A percentile compares a stretch with the other conserved stretches of the same genome.
These are phyloP conservation scores for Naganishia friedmannii DNA, from an alignment of 768 basidiomycete species.

Conservation along the genomic window DNA sequence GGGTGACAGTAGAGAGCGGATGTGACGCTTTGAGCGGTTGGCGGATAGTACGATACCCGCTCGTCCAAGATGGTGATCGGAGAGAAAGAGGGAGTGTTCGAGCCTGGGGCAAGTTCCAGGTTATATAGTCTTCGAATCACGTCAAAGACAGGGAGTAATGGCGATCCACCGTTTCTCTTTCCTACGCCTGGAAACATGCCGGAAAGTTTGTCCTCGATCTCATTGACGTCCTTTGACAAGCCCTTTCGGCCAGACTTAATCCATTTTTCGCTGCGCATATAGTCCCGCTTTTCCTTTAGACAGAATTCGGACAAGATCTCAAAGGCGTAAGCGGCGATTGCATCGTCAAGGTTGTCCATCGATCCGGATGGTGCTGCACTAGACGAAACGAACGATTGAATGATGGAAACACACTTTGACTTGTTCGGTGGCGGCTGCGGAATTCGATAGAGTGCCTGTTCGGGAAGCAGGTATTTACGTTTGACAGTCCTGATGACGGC, in stretches of 20 bases:
- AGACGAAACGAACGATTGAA: slow-evolving; percentile 32
- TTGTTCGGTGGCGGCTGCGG: slow-evolving; percentile 47
- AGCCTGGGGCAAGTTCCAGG: slow-evolving; percentile 1
- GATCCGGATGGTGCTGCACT: neutral
- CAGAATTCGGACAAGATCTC: slow-evolving; percentile 48
- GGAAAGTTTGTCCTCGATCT: slow-evolving; percentile 42
- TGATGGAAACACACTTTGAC: slow-evolving; percentile 40
- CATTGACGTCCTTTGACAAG: slow-evolving; percentile 47
- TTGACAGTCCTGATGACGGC: slow-evolving; percentile 41
- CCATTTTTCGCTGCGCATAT: slow-evolving; percentile 47
- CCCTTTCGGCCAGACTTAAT: slow-evolving; percentile 45
- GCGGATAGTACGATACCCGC: slow-evolving; percentile 29
- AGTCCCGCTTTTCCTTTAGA: slow-evolving; percentile 48
- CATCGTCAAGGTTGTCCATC: slow-evolving; percentile 22
- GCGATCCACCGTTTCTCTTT: neutral
- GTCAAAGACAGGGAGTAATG: slow-evolving; percentile 29
- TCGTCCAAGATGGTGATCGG: slow-evolving; percentile 25
- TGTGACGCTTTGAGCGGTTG: slow-evolving; percentile 44
- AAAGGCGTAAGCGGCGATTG: slow-evolving; percentile 40
- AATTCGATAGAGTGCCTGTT: slow-evolving; percentile 36
- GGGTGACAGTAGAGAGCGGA: slow-evolving; percentile 48
- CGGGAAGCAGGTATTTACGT: slow-evolving; percentile 39
- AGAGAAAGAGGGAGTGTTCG: neutral
- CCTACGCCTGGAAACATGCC: neutral
- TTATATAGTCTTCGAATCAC: slow-evolving; percentile 26